These are phyloP conservation scores for Amphichorda felina DNA, from an alignment of 2,329 filamentous ascomycete genomes.

Conservation along the genomic window DNA sequence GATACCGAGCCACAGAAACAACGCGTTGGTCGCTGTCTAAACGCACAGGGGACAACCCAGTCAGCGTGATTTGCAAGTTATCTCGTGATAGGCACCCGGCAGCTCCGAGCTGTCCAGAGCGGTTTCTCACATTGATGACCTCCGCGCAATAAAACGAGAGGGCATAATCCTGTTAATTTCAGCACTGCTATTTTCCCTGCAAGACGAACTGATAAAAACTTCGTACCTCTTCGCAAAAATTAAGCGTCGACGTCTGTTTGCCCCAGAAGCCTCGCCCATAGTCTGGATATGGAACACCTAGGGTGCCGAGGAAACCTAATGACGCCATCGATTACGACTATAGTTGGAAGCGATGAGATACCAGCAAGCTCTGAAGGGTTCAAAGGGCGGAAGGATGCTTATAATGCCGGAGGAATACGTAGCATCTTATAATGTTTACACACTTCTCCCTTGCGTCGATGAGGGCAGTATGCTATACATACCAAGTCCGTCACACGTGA, in stretches of 20 bases:
- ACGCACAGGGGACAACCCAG: slow-evolving; percentile 6
- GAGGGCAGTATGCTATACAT: too few species aligned
- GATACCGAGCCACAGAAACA: slow-evolving; percentile 69
- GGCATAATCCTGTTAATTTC: slow-evolving; percentile 40
- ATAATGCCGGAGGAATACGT: too few species aligned
- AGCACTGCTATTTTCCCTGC: neutral
- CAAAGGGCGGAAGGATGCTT: too few species aligned
- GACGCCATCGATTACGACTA: too few species aligned
- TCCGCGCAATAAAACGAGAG: slow-evolving; percentile 66
- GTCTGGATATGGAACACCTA: slow-evolving; percentile 30
- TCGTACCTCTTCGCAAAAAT: slow-evolving; percentile 71
- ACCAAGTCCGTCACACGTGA: too few species aligned
- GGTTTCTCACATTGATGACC: slow-evolving; percentile 48
- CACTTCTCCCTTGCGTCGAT: too few species aligned
- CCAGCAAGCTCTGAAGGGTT: too few species aligned
- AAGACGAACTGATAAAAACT: slow-evolving; percentile 3
- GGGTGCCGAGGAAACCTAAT: slow-evolving; percentile 6
- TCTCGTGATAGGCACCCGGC: neutral
- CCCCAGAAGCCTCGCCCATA: slow-evolving; percentile 47
- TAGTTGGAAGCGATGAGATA: too few species aligned
- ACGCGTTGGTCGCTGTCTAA: slow-evolving; percentile 65
- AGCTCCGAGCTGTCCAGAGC: neutral
- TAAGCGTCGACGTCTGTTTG: slow-evolving; percentile 59
- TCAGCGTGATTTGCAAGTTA: neutral
- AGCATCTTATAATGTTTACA: too few species aligned